Conservation (phyloP, 768 basidiomycete genomes). For the Tubosaeta sp. region DNA sequence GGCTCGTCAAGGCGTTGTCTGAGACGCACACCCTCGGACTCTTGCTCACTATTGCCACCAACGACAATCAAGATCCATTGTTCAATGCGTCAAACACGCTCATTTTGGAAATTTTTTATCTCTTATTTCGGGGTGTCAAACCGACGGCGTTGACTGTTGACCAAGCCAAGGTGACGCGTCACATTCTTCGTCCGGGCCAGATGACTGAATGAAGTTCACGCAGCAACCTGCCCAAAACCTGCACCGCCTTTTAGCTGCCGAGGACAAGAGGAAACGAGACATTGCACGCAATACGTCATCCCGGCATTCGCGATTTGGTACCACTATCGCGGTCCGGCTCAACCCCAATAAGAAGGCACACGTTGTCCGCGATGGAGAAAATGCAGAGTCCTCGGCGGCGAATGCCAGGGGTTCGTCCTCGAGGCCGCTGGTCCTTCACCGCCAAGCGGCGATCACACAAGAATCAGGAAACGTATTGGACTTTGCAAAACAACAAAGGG, state of each 20-base stretch:
- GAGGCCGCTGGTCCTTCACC: conserved; percentile 73
- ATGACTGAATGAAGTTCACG: conserved; percentile 10
- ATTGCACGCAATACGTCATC: conserved; percentile 56
- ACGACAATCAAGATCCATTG: conserved; percentile 68
- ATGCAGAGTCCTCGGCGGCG: conserved; percentile 19
- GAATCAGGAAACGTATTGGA: conserved; percentile 73
- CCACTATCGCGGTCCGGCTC: conserved; percentile 80
- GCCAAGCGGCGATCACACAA: conserved; percentile 71
- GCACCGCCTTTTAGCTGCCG: conserved; percentile 70
- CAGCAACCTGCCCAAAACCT: conserved; percentile 70
- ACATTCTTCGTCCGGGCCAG: conserved; percentile 5
- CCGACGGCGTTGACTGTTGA: conserved; percentile 56
- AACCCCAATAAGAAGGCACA: conserved; percentile 49
- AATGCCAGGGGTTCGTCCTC: conserved; percentile 31
- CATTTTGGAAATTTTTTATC: conserved; percentile 88
- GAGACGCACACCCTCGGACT: conserved; percentile 73
- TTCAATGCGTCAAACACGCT: conserved; percentile 86
- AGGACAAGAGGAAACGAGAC: conserved; percentile 61
- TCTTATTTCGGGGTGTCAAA: conserved; percentile 78
- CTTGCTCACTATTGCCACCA: conserved; percentile 81
- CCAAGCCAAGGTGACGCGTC: conserved; percentile 53
- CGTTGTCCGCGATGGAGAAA: conserved; percentile 18
- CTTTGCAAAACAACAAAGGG: conserved; percentile 55
- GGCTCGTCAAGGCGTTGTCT: conserved; percentile 64
- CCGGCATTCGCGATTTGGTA: conserved; percentile 94